Base-by-base conservation (phyloP, 139 green algal species). In the Auxenochlorella pyrenoidosa region DNA sequence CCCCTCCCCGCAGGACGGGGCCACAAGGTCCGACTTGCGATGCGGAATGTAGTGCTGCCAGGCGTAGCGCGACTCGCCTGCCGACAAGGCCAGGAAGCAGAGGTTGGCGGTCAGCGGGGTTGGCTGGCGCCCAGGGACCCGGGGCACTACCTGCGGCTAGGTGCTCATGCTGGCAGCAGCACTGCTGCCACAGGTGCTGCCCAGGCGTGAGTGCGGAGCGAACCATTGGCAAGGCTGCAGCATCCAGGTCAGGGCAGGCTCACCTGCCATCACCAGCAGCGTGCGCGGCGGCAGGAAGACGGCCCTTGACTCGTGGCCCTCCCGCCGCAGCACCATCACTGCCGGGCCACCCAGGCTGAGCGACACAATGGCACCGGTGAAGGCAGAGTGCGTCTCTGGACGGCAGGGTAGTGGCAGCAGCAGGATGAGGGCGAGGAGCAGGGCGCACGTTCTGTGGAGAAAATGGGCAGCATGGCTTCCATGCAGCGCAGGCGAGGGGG, bases 21-120 rank as follows among this genome's bases (percentile, higher is more conserved):
- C 86, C 36, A 97, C 87, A n/a, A 73, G 24, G 87, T 98, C 96
- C 16, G 85, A 65, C 91, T 97, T 97, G 44, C 97, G 93, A 90
- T 99, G 95, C 0, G 97, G 96, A 51, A 99, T 99, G 95, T 97
- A 98, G 90, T 99, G 97, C 86, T 96, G 90, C 95, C 97, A 99
- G 15, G 90, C 94, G 30, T 96, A 97, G 41, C 97, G 90, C 16
- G 94, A 87, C 90, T 99, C 97, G 0, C 93, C 96, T 28, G 79
- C 59, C 38, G 6, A 12, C 5, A 3, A 44, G 34, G n/a, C 40
- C 73, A 26, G 22, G 38, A 8, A 36, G 66, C 66, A 73, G 32
- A 30, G 22, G 63, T 26, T 16, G 5, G n/a, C n/a, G n/a, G 63
- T 36, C 66, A 73, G 66, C 32, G 16, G 32, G 32, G 66, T 40